Percentiles rank a stretch among this genome's conserved stretches.
phyloP scores from a whole-genome alignment of 495 filamentous ascomycete genomes.

The Talaromyces adpressus region DNA sequence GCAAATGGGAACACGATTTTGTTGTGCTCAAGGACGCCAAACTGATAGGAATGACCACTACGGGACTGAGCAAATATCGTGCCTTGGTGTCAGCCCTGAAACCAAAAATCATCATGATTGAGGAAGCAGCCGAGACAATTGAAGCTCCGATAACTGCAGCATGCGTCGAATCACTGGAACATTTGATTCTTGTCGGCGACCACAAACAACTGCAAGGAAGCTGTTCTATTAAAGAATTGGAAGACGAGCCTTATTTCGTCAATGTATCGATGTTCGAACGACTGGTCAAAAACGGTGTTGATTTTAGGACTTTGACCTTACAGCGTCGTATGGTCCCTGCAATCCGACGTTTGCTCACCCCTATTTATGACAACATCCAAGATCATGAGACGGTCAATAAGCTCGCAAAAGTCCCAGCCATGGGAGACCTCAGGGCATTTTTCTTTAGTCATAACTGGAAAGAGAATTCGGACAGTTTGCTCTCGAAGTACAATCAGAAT shows the following conservation, averaged over 20 bases:
- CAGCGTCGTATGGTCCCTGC: conserved; percentile 73
- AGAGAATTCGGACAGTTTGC: conserved; percentile 57
- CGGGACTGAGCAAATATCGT: conserved; percentile 85
- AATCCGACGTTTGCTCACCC: conserved; percentile 52
- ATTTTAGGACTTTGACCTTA: conserved; percentile 49
- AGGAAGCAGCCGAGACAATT: conserved; percentile 70
- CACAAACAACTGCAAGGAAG: conserved; percentile 66
- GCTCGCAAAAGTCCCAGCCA: conserved; percentile 64
- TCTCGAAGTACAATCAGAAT: conserved; percentile 62
- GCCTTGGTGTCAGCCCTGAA: conserved; percentile 61
- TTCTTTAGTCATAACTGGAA: conserved; percentile 67
- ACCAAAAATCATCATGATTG: conserved; percentile 61
- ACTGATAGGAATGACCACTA: conserved; percentile 68
- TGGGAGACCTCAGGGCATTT: conserved; percentile 62
- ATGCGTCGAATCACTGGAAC: conserved; percentile 61
- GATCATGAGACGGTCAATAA: conserved; percentile 64
- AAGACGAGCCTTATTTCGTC: conserved; percentile 50
- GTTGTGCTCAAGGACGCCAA: conserved; percentile 44
- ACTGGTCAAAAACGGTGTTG: conserved; percentile 61
- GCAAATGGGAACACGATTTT: conserved; percentile 50
- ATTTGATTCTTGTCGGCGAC: conserved; percentile 71
- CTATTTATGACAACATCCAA: conserved; percentile 58
- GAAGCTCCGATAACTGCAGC: conserved; percentile 59
- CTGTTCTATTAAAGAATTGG: conserved; percentile 47
- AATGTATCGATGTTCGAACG: conserved; percentile 73